Evolutionary conservation across 352 stramenopile genomes (phyloP), one percentile per base, ranked within the genome.

Genomic region (Phytophthora hybrid): DNA sequence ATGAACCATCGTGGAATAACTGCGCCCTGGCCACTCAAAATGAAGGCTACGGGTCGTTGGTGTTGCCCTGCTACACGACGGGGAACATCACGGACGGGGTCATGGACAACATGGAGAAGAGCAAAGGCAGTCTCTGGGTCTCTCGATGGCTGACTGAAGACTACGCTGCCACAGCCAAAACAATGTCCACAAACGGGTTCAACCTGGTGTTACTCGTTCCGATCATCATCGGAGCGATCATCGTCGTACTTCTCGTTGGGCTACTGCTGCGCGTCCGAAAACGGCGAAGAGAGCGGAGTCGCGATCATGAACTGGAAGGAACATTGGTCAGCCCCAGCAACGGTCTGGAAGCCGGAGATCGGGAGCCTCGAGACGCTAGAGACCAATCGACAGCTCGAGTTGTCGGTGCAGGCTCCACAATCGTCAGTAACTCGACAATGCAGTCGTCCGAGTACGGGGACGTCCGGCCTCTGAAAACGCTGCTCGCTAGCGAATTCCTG

Each of bases 91-190:
- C 65, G 0, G 60, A 59, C 4, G 29, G 58, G 21, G 54, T 71
- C 9, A 70, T 63, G 47, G 72, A 59, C 11, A 49, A 55, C 4
- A 72, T 74, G 65, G 7, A 52, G 47, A 2, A 18, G 23, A 44
- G 58, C 16, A 37, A 11, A 19, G 53, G 44, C 0, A 74, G 54
- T 9, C 21, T 44, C 26, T 77, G 59, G 71, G 74, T 83, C 1
- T 68, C 64, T 2, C 51, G 68, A 10, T 83, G 77, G 77, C 67
- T 83, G 3, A 29, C 69, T 5, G 61, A 79, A 6, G 52, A 63
- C 52, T 67, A 63, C 10, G 9, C 34, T 0, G 26, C 59, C 14
- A 23, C 66, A 31, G 49, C 56, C 10, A 49, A 51, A n/a, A 13
- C 44, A 4, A 13, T 32, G 7, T 11, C 16, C 14, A 49, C 3